A percentile compares a stretch with the other conserved stretches of the same genome.
Evolutionary conservation across 441 rosid species (phyloP).

Genomic region (Jatropha multifida): DNA sequence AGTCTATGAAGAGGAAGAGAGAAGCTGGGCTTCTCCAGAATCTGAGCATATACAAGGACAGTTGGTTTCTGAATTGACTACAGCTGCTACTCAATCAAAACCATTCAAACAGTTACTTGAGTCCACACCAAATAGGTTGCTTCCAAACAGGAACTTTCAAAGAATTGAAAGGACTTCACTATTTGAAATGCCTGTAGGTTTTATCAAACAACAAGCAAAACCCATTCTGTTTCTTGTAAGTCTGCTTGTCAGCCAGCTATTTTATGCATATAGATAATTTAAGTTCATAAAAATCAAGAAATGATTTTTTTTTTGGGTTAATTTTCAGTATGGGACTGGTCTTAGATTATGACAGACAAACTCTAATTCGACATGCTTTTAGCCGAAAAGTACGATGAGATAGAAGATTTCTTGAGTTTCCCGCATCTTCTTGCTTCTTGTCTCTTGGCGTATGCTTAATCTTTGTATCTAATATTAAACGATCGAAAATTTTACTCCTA

Average conservation of each 20-base stretch:
- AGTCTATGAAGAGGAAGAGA: slow-evolving; percentile 33
- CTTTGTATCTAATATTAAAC: background rate
- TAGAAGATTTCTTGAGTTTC: slow-evolving; percentile 26
- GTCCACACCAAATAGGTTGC: slow-evolving; percentile 22
- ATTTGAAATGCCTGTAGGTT: slow-evolving; percentile 7
- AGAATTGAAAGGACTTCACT: slow-evolving; percentile 21
- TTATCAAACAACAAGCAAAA: slow-evolving; percentile 14
- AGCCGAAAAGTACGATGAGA: slow-evolving; percentile 34
- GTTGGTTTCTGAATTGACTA: background rate
- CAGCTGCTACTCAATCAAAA: slow-evolving; percentile 11
- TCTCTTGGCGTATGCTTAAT: slow-evolving; percentile 29
- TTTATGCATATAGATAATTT: no score
- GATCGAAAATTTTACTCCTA: no score
- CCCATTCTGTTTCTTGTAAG: slow-evolving; percentile 27
- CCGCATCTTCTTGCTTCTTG: slow-evolving; percentile 29
- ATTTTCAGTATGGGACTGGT: slow-evolving; percentile 16
- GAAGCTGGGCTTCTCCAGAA: slow-evolving; percentile 21
- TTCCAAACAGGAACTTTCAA: slow-evolving; percentile 20
- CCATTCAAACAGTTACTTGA: slow-evolving; percentile 25
- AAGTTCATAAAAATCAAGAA: no score
- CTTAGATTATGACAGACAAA: slow-evolving; percentile 29
- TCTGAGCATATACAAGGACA: slow-evolving; percentile 15
- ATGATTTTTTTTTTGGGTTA: background rate
- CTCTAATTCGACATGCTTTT: slow-evolving; percentile 30
- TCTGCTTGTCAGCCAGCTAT: no score